These are phyloP conservation scores for Microsporum canis DNA, from an alignment of 2,329 filamentous ascomycete genomes.

Conservation along the genomic window DNA sequence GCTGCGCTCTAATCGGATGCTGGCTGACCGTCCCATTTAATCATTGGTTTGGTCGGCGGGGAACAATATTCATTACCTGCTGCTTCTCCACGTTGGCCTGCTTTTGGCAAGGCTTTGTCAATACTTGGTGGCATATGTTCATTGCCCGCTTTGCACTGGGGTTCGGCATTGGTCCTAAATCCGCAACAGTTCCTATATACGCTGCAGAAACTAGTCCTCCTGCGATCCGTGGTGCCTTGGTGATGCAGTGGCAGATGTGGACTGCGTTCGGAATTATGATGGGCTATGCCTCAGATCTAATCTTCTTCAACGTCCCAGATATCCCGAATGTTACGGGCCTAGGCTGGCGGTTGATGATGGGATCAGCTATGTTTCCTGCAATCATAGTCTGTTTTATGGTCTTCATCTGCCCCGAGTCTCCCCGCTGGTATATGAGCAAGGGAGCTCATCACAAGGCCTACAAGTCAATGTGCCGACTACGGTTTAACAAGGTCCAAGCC, in stretches of 20 bases:
- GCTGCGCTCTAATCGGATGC: conserved; percentile 57
- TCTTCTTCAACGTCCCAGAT: conserved; percentile 48
- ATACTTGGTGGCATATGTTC: conserved; percentile 61
- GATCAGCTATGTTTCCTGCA: conserved; percentile 53
- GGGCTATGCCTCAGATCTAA: conserved; percentile 50
- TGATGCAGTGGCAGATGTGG: conserved; percentile 69
- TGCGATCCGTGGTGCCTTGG: conserved; percentile 58
- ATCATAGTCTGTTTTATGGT: conserved; percentile 48
- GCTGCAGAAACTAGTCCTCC: conserved; percentile 63
- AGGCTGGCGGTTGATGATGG: conserved; percentile 60
- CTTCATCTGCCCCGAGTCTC: conserved; percentile 50
- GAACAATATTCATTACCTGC: conserved; percentile 66
- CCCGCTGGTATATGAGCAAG: conserved; percentile 39
- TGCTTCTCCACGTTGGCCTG: conserved; percentile 51
- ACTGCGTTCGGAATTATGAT: conserved; percentile 42
- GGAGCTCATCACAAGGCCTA: conserved; percentile 34
- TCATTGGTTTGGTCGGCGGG: conserved; percentile 55
- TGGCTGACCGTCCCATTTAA: conserved; percentile 67
- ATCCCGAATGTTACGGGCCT: conserved; percentile 44
- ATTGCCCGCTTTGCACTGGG: conserved; percentile 61
- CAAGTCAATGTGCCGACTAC: conserved; percentile 33
- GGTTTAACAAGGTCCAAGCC: conserved; percentile 34
- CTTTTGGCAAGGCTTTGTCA: conserved; percentile 52
- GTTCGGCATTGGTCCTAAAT: conserved; percentile 66
- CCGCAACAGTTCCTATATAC: conserved; percentile 64